Evolutionary conservation across 768 basidiomycete genomes (phyloP).

Genomic region (Auriculariales sp.): DNA sequence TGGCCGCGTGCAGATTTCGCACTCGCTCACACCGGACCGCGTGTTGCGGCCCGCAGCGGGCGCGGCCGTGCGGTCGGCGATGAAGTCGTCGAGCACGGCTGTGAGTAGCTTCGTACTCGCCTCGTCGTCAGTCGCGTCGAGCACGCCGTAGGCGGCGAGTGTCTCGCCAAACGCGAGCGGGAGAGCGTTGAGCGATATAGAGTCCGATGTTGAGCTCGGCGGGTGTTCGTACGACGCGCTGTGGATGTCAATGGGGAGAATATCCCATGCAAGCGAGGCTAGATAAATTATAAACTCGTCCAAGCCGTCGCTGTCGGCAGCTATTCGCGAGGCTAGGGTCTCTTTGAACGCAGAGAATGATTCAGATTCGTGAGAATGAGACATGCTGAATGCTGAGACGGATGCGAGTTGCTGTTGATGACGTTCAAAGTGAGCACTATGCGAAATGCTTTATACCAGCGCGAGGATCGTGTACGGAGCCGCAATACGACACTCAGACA

Average conservation of each 20-base stretch:
- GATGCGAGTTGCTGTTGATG: too few relatives aligned
- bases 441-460: too few relatives aligned
- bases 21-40: constrained; percentile 26
- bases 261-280: constrained; percentile 33
- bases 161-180: constrained; percentile 33
- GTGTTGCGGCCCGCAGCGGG: constrained; percentile 40
- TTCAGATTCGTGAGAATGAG: not conserved
- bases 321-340: not conserved
- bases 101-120: too few relatives aligned
- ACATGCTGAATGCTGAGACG: too few relatives aligned
- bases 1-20: constrained; percentile 47
- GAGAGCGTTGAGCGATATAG: constrained; percentile 22
- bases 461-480: too few relatives aligned
- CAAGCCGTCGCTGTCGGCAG: constrained; percentile 19
- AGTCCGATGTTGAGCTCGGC: constrained; percentile 20
- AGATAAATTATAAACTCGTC: constrained; percentile 43
- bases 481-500: too few relatives aligned
- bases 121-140: constrained; percentile 29
- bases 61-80: constrained; percentile 14
- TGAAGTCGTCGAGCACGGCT: not conserved
- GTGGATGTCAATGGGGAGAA: constrained; percentile 23
- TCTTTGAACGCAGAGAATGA: not conserved
- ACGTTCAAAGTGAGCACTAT: too few relatives aligned
- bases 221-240: constrained; percentile 25
- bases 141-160: constrained; percentile 29